Evolutionary conservation across 257 asterid genomes (phyloP), one percentile per base, ranked within the genome.

Genomic region (Jacaranda copaia): DNA sequence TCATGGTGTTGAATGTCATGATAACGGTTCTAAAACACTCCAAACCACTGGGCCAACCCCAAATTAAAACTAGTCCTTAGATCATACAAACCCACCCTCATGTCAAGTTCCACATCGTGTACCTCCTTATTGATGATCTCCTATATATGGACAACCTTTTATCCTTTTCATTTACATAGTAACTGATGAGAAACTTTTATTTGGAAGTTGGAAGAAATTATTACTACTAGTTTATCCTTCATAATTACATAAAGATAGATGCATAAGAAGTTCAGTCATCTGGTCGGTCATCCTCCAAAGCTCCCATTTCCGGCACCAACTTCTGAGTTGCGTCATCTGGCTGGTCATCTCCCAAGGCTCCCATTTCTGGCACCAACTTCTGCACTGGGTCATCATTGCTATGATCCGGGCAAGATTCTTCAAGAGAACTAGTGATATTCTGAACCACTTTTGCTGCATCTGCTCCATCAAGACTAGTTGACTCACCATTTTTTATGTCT

Each of bases 141-240:
- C 32, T 0, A 25, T 25, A 25, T 25, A 25, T 25, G 32, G 32
- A 25, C 32, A 25, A 25, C 32, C 32, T 25, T 25, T 1, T 25
- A 25, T 25, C 32, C 32, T 25, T 25, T 25, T 25, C 32, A 25
- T 25, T 25, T 25, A 25, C 32, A 25, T 80, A 83, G 92, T 85
- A 89, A 84, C 88, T 84, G 87, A 87, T 83, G 82, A 85, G 83
- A 78, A 88, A 82, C 88, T 87, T 88, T 42, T 42, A 5, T 5
- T 8, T 42, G 6, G 8, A 5, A 42, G 46, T 8, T 42, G 8
- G 8, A 3, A 61, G 84, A 48, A 48, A 48, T 48, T 48, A 10
- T 15, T 48, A 10, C n/a, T 48, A 48, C 4, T 48, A 13, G n/a
- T 11, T 48, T 48, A 48, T 48, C 55, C 2, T 48, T n/a, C 7